Base-by-base conservation (phyloP, 176 grass and related monocot species). In the Oryza coarctata region DNA sequence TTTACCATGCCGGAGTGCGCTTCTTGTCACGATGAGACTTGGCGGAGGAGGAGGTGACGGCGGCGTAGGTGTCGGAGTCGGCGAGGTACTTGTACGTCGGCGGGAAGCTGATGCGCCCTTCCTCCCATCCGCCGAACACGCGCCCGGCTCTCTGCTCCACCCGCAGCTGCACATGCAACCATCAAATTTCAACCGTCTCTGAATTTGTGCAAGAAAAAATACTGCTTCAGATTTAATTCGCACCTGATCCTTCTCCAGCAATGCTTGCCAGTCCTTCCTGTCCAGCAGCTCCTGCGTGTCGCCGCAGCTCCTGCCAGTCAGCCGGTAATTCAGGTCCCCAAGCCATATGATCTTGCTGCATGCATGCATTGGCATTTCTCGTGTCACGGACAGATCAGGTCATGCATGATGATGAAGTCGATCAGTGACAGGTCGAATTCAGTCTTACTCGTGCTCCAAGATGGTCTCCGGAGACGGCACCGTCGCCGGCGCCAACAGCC, bases 291-390 rank as follows among this genome's bases (percentile, higher is more conserved):
- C 79, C 5, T 40, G 78, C 5, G 86, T 86, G 18, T 74, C 36
- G 35, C 67, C 23, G 75, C 72, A 28, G 79, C 64, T 31, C 27
- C 35, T 81, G 4, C 65, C 64, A 28, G 81, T 20, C 5, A 98
- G 82, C 0, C 95, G 86, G 75, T 98, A 98, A 58, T 98, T 98
- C 25, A 98, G 79, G 85, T 98, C 95, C 1, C 95, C 95, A 0
- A 98, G 81, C 95, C 95, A 98, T 35, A 98, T 84, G 25, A 93
- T 83, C 83, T 95, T 91, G 68, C 95, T 98, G 89, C 79, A 70
- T 4, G 0, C 44, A 28, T 69, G 28, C 14, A 13, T n/a, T n/a
- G 35, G 9, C 44, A 40, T 1, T 14, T 10, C n/a, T n/a, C n/a
- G n/a, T n/a, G n/a, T n/a, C n/a, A n/a, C n/a, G n/a, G n/a, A n/a